Evolutionary conservation across 225 moss, liverwort and hornwort genomes (phyloP), one percentile per base, ranked within the genome.

Genomic region (Asterella californica): DNA sequence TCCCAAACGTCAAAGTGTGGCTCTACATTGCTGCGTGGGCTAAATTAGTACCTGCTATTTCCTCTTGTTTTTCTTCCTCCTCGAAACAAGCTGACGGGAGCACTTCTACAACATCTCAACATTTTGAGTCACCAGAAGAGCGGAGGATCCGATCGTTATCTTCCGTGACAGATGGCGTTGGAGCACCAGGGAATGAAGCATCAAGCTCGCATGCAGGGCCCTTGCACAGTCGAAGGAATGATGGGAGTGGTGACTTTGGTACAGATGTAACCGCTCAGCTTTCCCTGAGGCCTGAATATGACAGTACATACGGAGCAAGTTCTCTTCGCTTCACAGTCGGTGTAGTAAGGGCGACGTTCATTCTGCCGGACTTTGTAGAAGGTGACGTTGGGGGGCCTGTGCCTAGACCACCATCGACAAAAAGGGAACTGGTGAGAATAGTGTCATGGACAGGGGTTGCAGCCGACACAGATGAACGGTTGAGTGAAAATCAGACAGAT

Each of bases 1-100:
- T 94, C 81, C 96, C 96, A 29, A 88, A 80, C 81, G 89, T 82
- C 73, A 88, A 86, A 83, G 82, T 94, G 65, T 94, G 96, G 96
- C 79, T 94, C 25, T 90, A 94, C 73, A 63, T 90, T 18, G 82
- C 83, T 70, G 88, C 96, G 53, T 96, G 96, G 96, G 88, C 73
- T 81, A 85, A 86, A 79, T 62, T 96, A 24, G 81, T 84, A 68
- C 79, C 89, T 64, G 72, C 90, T 33, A 57, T 92, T 79, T 81
- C 82, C 33, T 85, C 86, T 82, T 76, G 62, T 72, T 17, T 91
- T 27, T 33, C 74, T 30, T 75, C 78, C 45, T 73, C 77, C 57
- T 64, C 61, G 18, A 78, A 50, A 54, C 73, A 46, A 60, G 55
- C 45, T 25, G 70, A 79, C 54, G 86, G 67, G 48, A 48, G 47